phyloP scores from a whole-genome alignment of 192 early-diverging fungal species.

The Geranomyces michiganensis region DNA sequence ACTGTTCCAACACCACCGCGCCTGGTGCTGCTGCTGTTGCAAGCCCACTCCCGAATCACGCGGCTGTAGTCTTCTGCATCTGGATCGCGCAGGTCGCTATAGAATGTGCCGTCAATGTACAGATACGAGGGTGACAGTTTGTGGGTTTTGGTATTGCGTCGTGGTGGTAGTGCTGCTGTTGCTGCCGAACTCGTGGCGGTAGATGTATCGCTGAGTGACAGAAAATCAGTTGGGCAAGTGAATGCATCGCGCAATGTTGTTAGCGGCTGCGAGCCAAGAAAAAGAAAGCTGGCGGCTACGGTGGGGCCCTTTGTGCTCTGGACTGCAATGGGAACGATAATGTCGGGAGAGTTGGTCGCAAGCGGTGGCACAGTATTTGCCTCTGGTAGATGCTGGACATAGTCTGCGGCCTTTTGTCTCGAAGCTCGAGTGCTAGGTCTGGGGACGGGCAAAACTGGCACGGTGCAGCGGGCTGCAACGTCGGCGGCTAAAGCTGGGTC shows the following conservation, averaged over 20 bases:
- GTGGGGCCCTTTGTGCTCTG: not conserved
- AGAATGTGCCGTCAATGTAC: slow-evolving; percentile 77
- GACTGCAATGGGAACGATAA: not conserved
- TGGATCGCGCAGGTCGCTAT: slow-evolving; percentile 66
- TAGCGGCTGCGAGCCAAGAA: no score
- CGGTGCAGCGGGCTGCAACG: not conserved
- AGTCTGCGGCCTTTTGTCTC: not conserved
- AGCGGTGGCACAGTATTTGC: not conserved
- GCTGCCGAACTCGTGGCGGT: not conserved
- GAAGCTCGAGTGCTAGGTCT: no score
- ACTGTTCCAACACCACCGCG: no score
- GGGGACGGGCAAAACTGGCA: not conserved
- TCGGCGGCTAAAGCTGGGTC: not conserved
- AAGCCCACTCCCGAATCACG: slow-evolving; percentile 73
- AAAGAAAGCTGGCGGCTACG: not conserved
- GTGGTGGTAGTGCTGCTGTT: slow-evolving; percentile 2
- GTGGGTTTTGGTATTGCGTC: slow-evolving; percentile 55
- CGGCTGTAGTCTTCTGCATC: slow-evolving; percentile 70
- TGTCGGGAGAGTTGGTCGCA: not conserved
- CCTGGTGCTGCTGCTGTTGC: slow-evolving; percentile 46
- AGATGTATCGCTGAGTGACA: slow-evolving; percentile 44
- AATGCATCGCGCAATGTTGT: no score
- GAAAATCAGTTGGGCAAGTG: slow-evolving; percentile 65
- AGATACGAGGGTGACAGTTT: slow-evolving; percentile 71
- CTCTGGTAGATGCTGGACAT: not conserved